These are phyloP conservation scores for Monocercomonoides exilis DNA, from an alignment of 78 protist genomes.

Conservation along the genomic window DNA sequence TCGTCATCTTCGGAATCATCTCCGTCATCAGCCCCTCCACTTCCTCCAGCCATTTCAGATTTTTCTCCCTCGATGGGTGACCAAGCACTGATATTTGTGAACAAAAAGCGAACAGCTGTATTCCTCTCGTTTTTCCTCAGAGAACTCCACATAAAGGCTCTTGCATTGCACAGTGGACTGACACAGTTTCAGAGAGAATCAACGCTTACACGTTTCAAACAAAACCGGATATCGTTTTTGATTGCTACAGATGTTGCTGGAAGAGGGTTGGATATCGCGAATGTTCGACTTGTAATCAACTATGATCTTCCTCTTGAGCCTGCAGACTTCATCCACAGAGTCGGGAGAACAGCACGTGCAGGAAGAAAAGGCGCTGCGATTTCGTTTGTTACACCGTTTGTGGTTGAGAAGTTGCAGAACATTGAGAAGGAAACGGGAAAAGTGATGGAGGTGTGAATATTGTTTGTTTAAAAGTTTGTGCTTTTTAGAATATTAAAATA, in stretches of 20 bases:
- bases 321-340: constrained; percentile 37
- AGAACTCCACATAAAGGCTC: not conserved
- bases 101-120: not conserved
- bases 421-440: not conserved
- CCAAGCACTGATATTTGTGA: not conserved
- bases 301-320: constrained; percentile 36
- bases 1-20: not conserved
- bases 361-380: not conserved
- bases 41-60: not conserved
- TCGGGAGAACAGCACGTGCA: constrained; percentile 37
- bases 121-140: not conserved
- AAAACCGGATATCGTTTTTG: not conserved
- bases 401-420: not conserved
- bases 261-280: constrained; percentile 33
- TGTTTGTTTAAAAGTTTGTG: too few relatives aligned
- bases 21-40: not conserved
- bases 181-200: not conserved
- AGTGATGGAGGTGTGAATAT: not conserved
- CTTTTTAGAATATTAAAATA: too few relatives aligned
- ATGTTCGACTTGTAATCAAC: constrained; percentile 23
- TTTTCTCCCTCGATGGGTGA: not conserved
- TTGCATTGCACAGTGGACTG: not conserved
- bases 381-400: not conserved
- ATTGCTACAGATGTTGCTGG: constrained; percentile 45
- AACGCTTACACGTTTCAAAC: not conserved